Evolutionary conservation across 768 basidiomycete genomes (phyloP).

Genomic region (Mycena metata): DNA sequence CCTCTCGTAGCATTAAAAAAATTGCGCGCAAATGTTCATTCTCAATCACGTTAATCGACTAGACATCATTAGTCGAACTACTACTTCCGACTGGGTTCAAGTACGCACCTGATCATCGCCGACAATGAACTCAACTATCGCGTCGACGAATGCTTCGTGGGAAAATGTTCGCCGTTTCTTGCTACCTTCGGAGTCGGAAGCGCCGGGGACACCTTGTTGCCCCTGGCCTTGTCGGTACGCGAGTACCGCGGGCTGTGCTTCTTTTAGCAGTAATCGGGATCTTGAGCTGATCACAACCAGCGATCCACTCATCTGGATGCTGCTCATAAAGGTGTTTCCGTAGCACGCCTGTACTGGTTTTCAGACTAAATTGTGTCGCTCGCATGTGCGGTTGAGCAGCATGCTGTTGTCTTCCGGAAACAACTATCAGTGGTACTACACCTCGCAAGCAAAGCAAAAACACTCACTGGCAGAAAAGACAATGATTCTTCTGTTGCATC

Average conservation of each 20-base stretch:
- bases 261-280: conserved; percentile 39
- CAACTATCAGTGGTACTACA: too few species aligned
- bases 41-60: conserved; percentile 37
- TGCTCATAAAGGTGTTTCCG: conserved; percentile 34
- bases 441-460: too few species aligned
- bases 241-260: conserved; percentile 8
- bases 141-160: conserved; percentile 46
- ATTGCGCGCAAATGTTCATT: conserved; percentile 32
- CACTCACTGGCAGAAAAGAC: too few species aligned
- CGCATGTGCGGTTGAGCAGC: neutral
- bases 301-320: conserved; percentile 41
- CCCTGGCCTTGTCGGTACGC: conserved; percentile 20
- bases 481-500: too few species aligned
- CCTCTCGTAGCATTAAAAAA: conserved; percentile 43
- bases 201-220: neutral
- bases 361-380: neutral
- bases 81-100: neutral
- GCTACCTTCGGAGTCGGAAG: neutral
- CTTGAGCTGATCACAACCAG: conserved; percentile 37
- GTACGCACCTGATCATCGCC: conserved; percentile 45
- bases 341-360: conserved; percentile 25
- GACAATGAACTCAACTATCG: conserved; percentile 46
- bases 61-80: neutral
- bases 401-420: conserved; percentile 19
- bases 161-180: conserved; percentile 31